Conservation (phyloP, 2,329 filamentous ascomycete genomes). For the Fusarium sp. region DNA sequence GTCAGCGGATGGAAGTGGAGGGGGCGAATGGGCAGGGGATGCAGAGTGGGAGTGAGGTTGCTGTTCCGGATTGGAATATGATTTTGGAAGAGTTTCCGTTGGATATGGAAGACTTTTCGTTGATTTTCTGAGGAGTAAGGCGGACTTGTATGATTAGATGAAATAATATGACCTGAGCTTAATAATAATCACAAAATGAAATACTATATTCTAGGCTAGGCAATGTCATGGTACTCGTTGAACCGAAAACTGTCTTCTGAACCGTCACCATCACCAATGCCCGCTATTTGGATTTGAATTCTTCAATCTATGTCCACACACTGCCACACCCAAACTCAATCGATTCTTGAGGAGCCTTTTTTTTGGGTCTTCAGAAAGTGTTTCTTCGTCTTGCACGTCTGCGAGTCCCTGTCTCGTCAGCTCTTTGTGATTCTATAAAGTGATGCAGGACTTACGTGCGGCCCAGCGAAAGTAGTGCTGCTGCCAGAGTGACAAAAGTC, state of each 20-base stretch:
- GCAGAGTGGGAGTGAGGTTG: conserved; percentile 9
- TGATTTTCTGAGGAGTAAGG: conserved; percentile 13
- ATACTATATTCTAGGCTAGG: too few relatives aligned
- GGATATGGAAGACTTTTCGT: conserved; percentile 37
- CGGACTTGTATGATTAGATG: neutral
- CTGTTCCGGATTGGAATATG: conserved; percentile 42
- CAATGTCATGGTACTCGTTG: fast-evolving
- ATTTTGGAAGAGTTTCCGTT: conserved; percentile 44
- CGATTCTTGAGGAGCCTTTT: fast-evolving
- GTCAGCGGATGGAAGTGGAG: neutral
- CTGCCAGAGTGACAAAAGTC: neutral
- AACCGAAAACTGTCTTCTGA: neutral
- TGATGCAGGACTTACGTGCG: neutral
- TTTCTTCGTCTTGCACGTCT: neutral
- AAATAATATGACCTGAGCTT: neutral
- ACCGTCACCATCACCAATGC: neutral
- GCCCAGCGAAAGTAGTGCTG: neutral
- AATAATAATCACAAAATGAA: neutral
- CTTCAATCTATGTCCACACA: too few relatives aligned
- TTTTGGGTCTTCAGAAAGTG: neutral
- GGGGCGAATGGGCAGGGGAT: neutral
- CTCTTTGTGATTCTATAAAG: fast-evolving
- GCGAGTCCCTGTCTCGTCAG: neutral
- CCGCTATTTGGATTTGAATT: neutral
- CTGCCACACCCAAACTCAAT: fast-evolving